Base-by-base conservation (phyloP, 805 yeast species). In the Pichia membranifaciens region DNA sequence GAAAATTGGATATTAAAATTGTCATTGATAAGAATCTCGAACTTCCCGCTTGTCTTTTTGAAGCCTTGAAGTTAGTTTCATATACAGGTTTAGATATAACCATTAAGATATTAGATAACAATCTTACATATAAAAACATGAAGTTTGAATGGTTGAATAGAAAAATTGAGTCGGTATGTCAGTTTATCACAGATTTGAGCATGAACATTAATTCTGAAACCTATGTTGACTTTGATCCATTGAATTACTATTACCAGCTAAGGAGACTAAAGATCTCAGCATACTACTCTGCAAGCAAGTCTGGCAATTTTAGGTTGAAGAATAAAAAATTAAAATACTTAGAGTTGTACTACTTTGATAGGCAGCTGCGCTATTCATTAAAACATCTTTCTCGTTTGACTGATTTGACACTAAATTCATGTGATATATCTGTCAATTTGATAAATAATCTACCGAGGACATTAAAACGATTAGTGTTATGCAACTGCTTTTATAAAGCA, bases 81-180 rank as follows among this genome's bases (percentile, higher is more conserved):
- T 9, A 4, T 2, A 41, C 32, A 5, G 33, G 21, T 15, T 17
- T 41, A 4, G 16, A 32, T n/a, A 33, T 38, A 12, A 16, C 15
- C 17, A 41, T 47, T n/a, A 3, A 42, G 18, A 42, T 47, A 3
- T 15, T 47, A 10, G 50, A 47, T 32, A 47, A 47, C 34, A 34
- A 42, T 43, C 22, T 47, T 12, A 42, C 46, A 4, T 38, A n/a
- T 10, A 36, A 47, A 38, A 47, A 42, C 25, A 42, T 47, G 50
- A 38, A 28, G 28, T 47, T 47, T n/a, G 43, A 38, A 15, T 47
- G 50, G 50, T 23, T 47, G 4, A 16, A 41, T 33, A 20, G 18
- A 20, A 42, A 28, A 36, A 21, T 47, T 6, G 22, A 17, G 13
- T 28, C 42, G 7, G 31, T 42, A 6, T 25, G 38, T 21, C 36